Percentiles rank a stretch among this genome's conserved stretches.
Conservation (phyloP, 2,329 filamentous ascomycete genomes). For the Aspergillus eucalypticola region DNA sequence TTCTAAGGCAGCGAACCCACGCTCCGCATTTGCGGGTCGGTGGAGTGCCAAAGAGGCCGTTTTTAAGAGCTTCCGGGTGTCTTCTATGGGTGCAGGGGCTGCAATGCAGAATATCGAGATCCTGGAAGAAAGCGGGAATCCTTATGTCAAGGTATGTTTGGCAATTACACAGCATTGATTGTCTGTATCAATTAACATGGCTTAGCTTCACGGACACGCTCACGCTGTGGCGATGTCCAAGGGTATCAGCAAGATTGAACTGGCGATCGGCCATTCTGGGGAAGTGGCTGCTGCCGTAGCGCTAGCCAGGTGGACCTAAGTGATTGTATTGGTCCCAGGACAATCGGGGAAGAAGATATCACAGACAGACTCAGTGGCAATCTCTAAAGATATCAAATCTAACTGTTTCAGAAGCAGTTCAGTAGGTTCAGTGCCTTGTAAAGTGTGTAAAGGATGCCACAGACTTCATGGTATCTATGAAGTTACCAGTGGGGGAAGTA, state of each 20-base stretch:
- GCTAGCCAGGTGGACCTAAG: constrained; percentile 4
- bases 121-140: constrained; percentile 11
- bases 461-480: too few species aligned
- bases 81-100: constrained; percentile 13
- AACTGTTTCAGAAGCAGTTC: too few species aligned
- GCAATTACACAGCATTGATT: background rate
- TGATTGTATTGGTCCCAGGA: background rate
- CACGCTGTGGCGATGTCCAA: constrained; percentile 11
- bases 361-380: too few species aligned
- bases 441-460: too few species aligned
- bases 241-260: constrained; percentile 11
- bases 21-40: constrained; percentile 77
- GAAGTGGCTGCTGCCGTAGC: constrained; percentile 13
- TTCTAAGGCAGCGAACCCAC: constrained; percentile 71
- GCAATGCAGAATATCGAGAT: constrained; percentile 22
- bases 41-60: constrained; percentile 87
- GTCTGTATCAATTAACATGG: background rate
- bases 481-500: too few species aligned
- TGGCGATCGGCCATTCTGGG: constrained; percentile 15
- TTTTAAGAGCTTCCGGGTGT: constrained; percentile 20
- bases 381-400: too few species aligned
- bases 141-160: constrained; percentile 14
- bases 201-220: constrained; percentile 15
- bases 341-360: too few species aligned
- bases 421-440: too few species aligned